Conservation (phyloP, 768 basidiomycete species). For the Porphyrellus cyaneotinctus region DNA sequence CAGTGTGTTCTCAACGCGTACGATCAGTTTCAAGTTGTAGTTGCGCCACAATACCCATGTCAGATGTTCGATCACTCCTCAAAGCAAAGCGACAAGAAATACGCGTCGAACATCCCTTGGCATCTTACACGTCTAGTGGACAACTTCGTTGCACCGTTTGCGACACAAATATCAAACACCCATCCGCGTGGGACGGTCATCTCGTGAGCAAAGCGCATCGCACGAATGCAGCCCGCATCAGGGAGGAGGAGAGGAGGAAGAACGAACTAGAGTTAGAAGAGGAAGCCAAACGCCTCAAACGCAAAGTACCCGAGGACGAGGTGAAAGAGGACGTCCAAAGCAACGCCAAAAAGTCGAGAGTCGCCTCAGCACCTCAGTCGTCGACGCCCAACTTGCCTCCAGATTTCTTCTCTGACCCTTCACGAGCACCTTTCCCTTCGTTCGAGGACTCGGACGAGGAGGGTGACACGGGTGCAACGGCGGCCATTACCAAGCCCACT, state of each 20-base stretch:
- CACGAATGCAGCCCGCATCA: slow-evolving; percentile 55
- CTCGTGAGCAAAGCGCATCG: slow-evolving; percentile 78
- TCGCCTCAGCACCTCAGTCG: slow-evolving; percentile 10
- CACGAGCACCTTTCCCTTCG: slow-evolving; percentile 40
- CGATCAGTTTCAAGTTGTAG: no score
- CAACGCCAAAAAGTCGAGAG: slow-evolving; percentile 31
- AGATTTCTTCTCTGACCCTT: slow-evolving; percentile 82
- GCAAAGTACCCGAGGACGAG: slow-evolving; percentile 24
- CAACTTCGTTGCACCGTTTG: slow-evolving; percentile 71
- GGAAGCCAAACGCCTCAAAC: slow-evolving; percentile 37
- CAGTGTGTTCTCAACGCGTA: no score
- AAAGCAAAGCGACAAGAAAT: slow-evolving; percentile 79
- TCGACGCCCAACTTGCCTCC: slow-evolving; percentile 43
- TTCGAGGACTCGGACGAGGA: slow-evolving; percentile 43
- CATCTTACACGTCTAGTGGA: slow-evolving; percentile 60
- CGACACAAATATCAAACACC: slow-evolving; percentile 59
- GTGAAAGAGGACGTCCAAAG: slow-evolving; percentile 22
- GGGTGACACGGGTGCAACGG: slow-evolving; percentile 25
- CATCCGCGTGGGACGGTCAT: slow-evolving; percentile 86
- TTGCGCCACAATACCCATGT: no score
- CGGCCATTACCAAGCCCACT: neutral
- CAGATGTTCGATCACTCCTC: slow-evolving; percentile 78
- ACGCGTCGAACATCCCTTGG: slow-evolving; percentile 68
- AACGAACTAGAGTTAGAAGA: slow-evolving; percentile 36
- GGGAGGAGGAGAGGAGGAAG: slow-evolving; percentile 48